Conservation (phyloP, 1,139 yeast genomes). For the Yamadazyma friedrichii region DNA sequence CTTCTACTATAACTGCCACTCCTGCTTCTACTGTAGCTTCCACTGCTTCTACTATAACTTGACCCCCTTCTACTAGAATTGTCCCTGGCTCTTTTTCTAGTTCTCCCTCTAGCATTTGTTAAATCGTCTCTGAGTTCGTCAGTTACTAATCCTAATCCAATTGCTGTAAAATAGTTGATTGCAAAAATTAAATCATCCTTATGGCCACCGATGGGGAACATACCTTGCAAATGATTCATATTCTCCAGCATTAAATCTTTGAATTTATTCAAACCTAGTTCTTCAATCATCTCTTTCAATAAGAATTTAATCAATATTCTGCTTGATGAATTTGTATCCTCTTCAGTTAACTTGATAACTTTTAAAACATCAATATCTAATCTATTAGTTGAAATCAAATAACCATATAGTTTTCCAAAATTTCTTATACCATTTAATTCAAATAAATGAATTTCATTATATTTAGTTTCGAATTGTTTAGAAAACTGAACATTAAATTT, state of each 20-base stretch:
- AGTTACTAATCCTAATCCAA: conserved; percentile 81
- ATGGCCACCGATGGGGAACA: conserved; percentile 47
- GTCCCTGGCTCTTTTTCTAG: conserved; percentile 5
- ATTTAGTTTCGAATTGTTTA: conserved; percentile 54
- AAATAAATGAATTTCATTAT: conserved; percentile 58
- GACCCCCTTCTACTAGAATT: conserved; percentile 16
- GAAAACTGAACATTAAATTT: conserved; percentile 61
- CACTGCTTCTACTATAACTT: conserved; percentile 16
- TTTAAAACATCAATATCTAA: conserved; percentile 56
- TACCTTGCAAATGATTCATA: conserved; percentile 45
- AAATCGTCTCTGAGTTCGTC: conserved; percentile 73
- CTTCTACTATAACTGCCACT: conserved; percentile 9
- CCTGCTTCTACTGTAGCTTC: conserved; percentile 11
- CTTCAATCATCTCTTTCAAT: conserved; percentile 78
- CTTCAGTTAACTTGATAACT: conserved; percentile 61
- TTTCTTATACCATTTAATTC: conserved; percentile 77
- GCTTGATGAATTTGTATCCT: conserved; percentile 72
- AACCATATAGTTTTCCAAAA: conserved; percentile 86
- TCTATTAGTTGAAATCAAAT: conserved; percentile 68
- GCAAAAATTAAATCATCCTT: conserved; percentile 72
- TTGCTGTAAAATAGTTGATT: conserved; percentile 90
- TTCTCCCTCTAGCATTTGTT: conserved; percentile 22
- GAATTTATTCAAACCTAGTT: conserved; percentile 59
- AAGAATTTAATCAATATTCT: conserved; percentile 81
- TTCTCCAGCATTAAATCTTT: conserved; percentile 50